phyloP scores from a whole-genome alignment of 2,329 filamentous ascomycete genomes.

The Microdochium paspali region DNA sequence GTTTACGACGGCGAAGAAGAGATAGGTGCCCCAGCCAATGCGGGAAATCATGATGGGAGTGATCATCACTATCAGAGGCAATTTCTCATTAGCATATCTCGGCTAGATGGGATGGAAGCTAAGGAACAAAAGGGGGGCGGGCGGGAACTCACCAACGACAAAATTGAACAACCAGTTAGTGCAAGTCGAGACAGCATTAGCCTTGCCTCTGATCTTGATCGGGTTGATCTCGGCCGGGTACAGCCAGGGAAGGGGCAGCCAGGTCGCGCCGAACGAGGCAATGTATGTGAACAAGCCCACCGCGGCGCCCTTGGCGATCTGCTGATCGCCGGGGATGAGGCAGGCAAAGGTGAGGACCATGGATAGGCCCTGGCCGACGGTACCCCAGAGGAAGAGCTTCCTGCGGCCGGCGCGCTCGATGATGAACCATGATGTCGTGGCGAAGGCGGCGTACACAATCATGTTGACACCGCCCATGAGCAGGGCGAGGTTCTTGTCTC shows the following conservation, averaged over 20 bases:
- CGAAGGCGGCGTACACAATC: constrained; percentile 52
- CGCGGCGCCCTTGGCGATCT: constrained; percentile 57
- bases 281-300: constrained; percentile 63
- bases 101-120: no score
- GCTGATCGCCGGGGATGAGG: constrained; percentile 54
- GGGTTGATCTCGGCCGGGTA: constrained; percentile 46
- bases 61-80: constrained; percentile 46
- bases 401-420: constrained; percentile 35
- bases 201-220: constrained; percentile 34
- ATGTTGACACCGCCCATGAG: constrained; percentile 46
- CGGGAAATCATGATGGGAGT: constrained; percentile 54
- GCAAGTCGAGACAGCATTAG: constrained; percentile 46
- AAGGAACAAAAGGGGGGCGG: constrained; percentile 12
- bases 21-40: constrained; percentile 46
- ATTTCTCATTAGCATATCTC: no score
- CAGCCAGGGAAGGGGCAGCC: constrained; percentile 54
- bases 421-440: constrained; percentile 45
- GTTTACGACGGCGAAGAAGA: constrained; percentile 27
- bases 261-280: constrained; percentile 57
- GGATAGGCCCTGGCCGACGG: constrained; percentile 37
- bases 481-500: constrained; percentile 34
- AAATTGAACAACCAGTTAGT: constrained; percentile 45
- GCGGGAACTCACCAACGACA: constrained; percentile 48
- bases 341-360: constrained; percentile 53
- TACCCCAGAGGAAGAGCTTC: constrained; percentile 34